Base-by-base conservation (phyloP, 768 basidiomycete species). In the Thelephora aurantiotincta region DNA sequence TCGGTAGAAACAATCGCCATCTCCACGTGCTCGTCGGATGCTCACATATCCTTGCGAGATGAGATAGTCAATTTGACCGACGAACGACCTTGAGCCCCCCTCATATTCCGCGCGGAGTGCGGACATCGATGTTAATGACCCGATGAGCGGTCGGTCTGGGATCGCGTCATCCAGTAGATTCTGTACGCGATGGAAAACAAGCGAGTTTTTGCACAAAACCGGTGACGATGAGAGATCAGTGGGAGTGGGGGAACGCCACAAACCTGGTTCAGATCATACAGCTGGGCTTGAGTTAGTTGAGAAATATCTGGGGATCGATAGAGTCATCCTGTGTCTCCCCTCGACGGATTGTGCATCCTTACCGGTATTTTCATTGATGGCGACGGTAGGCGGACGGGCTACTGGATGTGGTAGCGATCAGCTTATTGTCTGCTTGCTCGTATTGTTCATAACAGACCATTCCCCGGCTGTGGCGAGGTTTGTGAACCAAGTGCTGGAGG, bases 1-100 rank as follows among this genome's bases (percentile, higher is more conserved):
- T 71, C 91, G 72, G 61, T 93, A 96, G 63, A 93, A 94, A 60
- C 92, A 94, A 60, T 65, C 68, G 45, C 65, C 76, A 56, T 78
- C 76, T 65, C 91, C 90, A 64, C 80, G 73, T 0, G 83, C 76
- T 47, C 88, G 68, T 57, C 88, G 72, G 37, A 94, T 68, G 11
- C 65, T 67, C 33, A 66, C 66, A 65, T 75, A 92, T 1, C 88
- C 89, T 38, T 77, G 65, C 13, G 53, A 55, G 43, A 68, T 63
- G 18, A 97, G 65, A 65, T 75, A 77, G 53, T 84, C 76, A 51
- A 97, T 82, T 64, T 94, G 88, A 48, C 72, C 67, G 5, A 83
- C 58, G 57, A 92, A 88, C 5, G 65, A 57, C 7, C 65, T 65
- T 0, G 77, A 69, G 2, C 77, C 78, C 33, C 68, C 65, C 54